phyloP scores from a whole-genome alignment of 306 rosid species.

The Quercus dentata region DNA sequence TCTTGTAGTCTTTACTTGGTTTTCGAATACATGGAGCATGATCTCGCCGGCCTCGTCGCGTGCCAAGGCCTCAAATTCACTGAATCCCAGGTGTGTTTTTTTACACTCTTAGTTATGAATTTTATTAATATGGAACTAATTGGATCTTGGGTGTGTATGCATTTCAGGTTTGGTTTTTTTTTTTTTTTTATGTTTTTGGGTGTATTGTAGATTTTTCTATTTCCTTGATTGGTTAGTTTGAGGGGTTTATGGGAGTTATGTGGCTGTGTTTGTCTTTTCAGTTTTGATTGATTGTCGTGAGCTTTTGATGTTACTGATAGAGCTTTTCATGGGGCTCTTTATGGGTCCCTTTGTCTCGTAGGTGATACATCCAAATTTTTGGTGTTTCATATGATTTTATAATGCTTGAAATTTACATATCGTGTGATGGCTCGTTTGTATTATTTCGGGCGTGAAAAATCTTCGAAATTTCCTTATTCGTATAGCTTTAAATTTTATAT shows the following conservation, averaged over 20 bases:
- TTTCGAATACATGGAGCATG: conserved; percentile 97
- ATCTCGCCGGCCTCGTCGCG: conserved; percentile 93
- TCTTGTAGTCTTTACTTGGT: conserved; percentile 94
- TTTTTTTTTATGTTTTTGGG: conserved; percentile 8
- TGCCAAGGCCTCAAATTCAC: conserved; percentile 78
- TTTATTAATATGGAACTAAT: not conserved
- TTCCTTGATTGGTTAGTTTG: conserved; percentile 8
- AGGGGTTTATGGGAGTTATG: conserved; percentile 3
- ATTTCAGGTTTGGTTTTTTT: conserved; percentile 7
- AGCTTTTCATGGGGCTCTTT: conserved; percentile 22
- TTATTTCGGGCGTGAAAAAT: conserved; percentile 18
- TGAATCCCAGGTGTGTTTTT: conserved; percentile 72
- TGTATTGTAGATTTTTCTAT: conserved; percentile 1
- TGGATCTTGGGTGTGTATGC: conserved; percentile 7
- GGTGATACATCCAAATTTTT: conserved; percentile 15
- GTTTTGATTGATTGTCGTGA: conserved; percentile 24
- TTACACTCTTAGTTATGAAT: too few relatives aligned
- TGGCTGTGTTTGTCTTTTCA: conserved; percentile 15
- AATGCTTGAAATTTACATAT: conserved; percentile 25
- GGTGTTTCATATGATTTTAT: conserved; percentile 6
- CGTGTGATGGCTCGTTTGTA: conserved; percentile 11
- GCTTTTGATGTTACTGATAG: conserved; percentile 35
- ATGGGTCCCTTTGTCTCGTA: conserved; percentile 42
- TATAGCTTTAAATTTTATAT: conserved; percentile 6
- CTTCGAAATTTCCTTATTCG: conserved; percentile 22